Percentiles rank a stretch among this genome's conserved stretches.
Conservation (phyloP, 805 yeast species). For the Ogataea populi-albae region DNA sequence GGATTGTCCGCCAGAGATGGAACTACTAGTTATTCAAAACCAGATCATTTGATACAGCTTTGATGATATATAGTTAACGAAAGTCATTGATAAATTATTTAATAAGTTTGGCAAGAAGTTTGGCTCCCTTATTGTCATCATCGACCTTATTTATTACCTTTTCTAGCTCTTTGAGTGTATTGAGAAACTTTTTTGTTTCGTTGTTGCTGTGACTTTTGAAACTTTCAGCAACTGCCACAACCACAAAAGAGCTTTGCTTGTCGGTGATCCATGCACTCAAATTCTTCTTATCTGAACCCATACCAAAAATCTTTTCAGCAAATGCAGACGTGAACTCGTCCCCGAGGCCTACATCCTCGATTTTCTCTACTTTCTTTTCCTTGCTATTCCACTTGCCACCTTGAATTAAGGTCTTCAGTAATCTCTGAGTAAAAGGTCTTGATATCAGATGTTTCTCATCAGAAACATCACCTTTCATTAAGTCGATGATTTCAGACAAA, state of each 20-base stretch:
- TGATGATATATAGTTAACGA: not conserved
- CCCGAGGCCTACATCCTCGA: constrained; percentile 49
- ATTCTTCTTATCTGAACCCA: constrained; percentile 49
- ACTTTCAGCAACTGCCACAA: constrained; percentile 76
- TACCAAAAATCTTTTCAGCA: constrained; percentile 40
- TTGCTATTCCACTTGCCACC: constrained; percentile 81
- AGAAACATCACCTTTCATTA: constrained; percentile 62
- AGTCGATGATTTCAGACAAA: constrained; percentile 53
- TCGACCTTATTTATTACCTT: constrained; percentile 42
- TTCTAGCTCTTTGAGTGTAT: constrained; percentile 50
- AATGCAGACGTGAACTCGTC: constrained; percentile 55
- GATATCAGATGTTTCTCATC: constrained; percentile 67
- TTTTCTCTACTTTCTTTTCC: constrained; percentile 47
- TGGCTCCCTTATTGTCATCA: constrained; percentile 61
- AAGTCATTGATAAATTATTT: not conserved
- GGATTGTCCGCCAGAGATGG: no score
- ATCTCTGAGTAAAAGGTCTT: constrained; percentile 71
- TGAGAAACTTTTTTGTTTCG: constrained; percentile 42
- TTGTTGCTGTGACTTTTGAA: constrained; percentile 42
- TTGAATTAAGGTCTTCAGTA: constrained; percentile 72
- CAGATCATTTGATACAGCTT: no score
- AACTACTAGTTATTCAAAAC: no score
- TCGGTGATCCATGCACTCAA: constrained; percentile 63
- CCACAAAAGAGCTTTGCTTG: constrained; percentile 71
- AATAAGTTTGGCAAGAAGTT: constrained; percentile 24